Conservation (phyloP, 495 filamentous ascomycete species). For the Penicillium lividum region DNA sequence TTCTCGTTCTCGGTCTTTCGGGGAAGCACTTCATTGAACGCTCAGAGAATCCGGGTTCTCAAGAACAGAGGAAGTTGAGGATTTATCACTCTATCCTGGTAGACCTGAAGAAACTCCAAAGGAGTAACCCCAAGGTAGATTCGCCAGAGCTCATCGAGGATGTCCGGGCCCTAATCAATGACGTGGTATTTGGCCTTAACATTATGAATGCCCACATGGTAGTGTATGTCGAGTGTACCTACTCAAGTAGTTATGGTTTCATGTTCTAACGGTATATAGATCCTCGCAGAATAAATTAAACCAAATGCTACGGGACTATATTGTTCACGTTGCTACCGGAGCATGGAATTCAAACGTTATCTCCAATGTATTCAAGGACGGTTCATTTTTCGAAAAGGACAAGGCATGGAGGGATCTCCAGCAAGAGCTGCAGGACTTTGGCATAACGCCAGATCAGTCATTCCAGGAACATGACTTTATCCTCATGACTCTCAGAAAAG, state of each 20-base stretch:
- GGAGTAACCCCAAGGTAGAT: neutral
- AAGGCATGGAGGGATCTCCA: slow-evolving; percentile 15
- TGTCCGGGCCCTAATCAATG: slow-evolving; percentile 16
- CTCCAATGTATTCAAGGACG: slow-evolving; percentile 7
- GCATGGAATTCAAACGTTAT: slow-evolving; percentile 3
- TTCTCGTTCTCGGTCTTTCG: neutral
- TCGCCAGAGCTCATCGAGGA: slow-evolving; percentile 10
- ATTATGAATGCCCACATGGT: slow-evolving; percentile 20
- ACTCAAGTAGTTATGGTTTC: no score
- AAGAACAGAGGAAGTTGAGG: slow-evolving; percentile 8
- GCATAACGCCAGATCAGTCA: slow-evolving; percentile 13
- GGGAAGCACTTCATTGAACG: neutral
- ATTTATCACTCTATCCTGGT: slow-evolving; percentile 13
- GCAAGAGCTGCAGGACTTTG: slow-evolving; percentile 9
- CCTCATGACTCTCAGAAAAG: slow-evolving; percentile 14
- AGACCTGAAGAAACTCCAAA: slow-evolving; percentile 22
- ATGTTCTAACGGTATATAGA: slow-evolving; percentile 10
- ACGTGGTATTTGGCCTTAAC: slow-evolving; percentile 14
- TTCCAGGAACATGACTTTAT: slow-evolving; percentile 13
- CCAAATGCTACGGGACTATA: slow-evolving; percentile 7
- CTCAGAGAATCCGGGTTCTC: neutral
- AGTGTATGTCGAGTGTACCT: slow-evolving; percentile 13
- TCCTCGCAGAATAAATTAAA: slow-evolving; percentile 19
- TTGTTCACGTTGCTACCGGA: slow-evolving; percentile 10
- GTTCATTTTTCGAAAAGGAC: slow-evolving; percentile 7